Evolutionary conservation across 768 basidiomycete genomes (phyloP), one percentile per base, ranked within the genome.

Genomic region (Pleurotus platypus): DNA sequence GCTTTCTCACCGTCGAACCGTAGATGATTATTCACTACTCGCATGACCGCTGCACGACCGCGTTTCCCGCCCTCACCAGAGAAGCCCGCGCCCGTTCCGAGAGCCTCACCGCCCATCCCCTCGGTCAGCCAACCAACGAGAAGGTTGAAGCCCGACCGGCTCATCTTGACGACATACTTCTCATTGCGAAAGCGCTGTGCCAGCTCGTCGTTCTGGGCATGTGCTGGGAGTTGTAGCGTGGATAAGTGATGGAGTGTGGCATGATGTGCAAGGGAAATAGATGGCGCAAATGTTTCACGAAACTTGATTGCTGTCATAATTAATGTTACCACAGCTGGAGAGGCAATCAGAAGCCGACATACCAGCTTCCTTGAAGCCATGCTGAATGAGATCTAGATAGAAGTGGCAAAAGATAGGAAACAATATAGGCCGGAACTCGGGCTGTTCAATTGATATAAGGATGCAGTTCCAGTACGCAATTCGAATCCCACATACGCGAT

Each of bases 321-420:
- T 9, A 8, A 35, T 58, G 62, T 57, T 49, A 53, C 54, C 22
- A 50, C 57, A 16, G 64, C n/a, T 55, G 9, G 56, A 40, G 20
- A 27, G 47, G 12, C 40, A 40, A 12, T 26, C 5, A 46, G 15
- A 55, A 48, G 27, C 43, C 16, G 49, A 72, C 86, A 60, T 67
- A 89, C 95, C 95, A 61, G 94, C 90, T 67, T 92, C 90, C 66
- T 90, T 87, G 70, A 91, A 93, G 8, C 92, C 94, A 50, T 87
- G 85, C 63, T 94, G 88, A 47, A 98, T 86, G 49, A 99, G 81
- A 69, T 98, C 96, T 27, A 99, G 78, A 70, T 96, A 98, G 68
- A 98, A 98, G 71, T 99, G 94, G 49, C 91, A 93, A 68, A 98
- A 98, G 60, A 99, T 90, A 2, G 97, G 97, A 67, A 94, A 97